phyloP scores from a whole-genome alignment of 768 basidiomycete genomes.

The Rhodotorula diobovata region DNA sequence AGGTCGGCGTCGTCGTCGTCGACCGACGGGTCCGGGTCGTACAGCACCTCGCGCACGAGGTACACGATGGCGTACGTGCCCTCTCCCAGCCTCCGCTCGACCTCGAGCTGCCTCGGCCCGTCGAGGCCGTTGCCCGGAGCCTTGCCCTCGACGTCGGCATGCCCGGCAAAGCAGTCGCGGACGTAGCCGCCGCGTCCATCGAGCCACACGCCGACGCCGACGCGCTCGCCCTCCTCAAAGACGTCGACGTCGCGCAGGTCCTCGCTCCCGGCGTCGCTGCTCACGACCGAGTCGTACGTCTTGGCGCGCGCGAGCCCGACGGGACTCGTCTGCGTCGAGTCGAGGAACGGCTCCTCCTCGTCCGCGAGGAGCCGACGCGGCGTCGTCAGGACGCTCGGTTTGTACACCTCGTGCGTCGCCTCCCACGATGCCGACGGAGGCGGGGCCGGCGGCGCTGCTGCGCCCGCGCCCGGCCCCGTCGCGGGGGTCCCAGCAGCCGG shows the following conservation, averaged over 20 bases:
- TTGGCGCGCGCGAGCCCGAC: background rate
- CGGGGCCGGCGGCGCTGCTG: background rate
- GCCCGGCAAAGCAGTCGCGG: slow-evolving; percentile 75
- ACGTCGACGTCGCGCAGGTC: slow-evolving; percentile 45
- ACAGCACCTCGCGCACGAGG: slow-evolving; percentile 44
- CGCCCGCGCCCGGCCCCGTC: no score
- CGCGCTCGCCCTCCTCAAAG: slow-evolving; percentile 65
- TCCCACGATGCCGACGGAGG: slow-evolving; percentile 15
- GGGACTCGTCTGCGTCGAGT: slow-evolving; percentile 18
- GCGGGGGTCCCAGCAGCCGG: no score
- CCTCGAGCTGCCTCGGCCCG: slow-evolving; percentile 39
- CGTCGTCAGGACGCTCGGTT: slow-evolving; percentile 16
- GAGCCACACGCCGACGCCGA: slow-evolving; percentile 63
- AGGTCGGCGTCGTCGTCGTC: slow-evolving; percentile 26
- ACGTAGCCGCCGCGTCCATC: slow-evolving; percentile 65
- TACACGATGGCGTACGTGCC: slow-evolving; percentile 43
- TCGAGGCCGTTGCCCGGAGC: slow-evolving; percentile 33
- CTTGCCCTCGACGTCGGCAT: slow-evolving; percentile 46
- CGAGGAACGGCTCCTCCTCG: slow-evolving; percentile 25
- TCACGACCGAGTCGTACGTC: slow-evolving; percentile 13
- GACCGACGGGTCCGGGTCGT: slow-evolving; percentile 29
- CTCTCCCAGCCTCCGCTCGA: slow-evolving; percentile 40
- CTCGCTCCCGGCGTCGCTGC: background rate
- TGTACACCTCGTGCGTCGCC: slow-evolving; percentile 29
- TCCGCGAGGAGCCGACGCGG: slow-evolving; percentile 1